phyloP scores from a whole-genome alignment of 2,329 filamentous ascomycete species.

The Colletotrichum acutatum region DNA sequence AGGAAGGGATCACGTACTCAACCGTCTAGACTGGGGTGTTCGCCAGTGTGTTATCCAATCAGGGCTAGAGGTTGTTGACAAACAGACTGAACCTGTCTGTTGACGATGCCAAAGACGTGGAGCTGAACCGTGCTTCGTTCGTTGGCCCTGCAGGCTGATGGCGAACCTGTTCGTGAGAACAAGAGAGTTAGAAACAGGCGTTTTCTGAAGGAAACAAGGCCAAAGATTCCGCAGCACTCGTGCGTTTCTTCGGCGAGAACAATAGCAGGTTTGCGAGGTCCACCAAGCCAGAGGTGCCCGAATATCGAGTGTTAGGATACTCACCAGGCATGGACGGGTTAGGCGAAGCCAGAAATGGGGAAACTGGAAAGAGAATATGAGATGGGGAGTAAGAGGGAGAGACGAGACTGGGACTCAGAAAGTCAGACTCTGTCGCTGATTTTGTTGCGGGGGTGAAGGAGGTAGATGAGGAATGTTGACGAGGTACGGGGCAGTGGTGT shows the following conservation, averaged over 20 bases:
- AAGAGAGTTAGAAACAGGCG: slow-evolving; percentile 33
- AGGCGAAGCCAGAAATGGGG: slow-evolving; percentile 11
- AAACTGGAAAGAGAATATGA: slow-evolving; percentile 21
- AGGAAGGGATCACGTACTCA: slow-evolving; percentile 36
- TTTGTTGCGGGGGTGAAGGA: slow-evolving; percentile 37
- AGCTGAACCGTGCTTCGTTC: slow-evolving; percentile 32
- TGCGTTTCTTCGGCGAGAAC: slow-evolving; percentile 21
- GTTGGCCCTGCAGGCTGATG: slow-evolving; percentile 23
- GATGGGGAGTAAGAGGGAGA: slow-evolving; percentile 32
- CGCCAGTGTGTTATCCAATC: slow-evolving; percentile 25
- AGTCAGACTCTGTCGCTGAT: slow-evolving; percentile 38
- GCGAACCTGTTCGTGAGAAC: slow-evolving; percentile 36
- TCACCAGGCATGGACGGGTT: slow-evolving; percentile 1
- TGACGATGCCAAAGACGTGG: slow-evolving; percentile 24
- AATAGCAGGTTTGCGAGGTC: slow-evolving; percentile 10
- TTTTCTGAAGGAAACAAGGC: slow-evolving; percentile 7
- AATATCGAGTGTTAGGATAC: slow-evolving; percentile 3
- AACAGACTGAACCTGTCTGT: slow-evolving; percentile 31
- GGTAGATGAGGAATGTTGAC: slow-evolving; percentile 36
- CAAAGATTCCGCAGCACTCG: slow-evolving; percentile 23
- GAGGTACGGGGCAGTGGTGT: slow-evolving; percentile 27
- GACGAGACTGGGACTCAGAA: slow-evolving; percentile 34
- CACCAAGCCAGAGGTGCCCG: slow-evolving; percentile 7
- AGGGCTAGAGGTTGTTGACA: slow-evolving; percentile 22
- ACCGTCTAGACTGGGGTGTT: slow-evolving; percentile 27